Evolutionary conservation across 345 rosid species (phyloP).

Genomic region (Pseudoturritis turrita): DNA sequence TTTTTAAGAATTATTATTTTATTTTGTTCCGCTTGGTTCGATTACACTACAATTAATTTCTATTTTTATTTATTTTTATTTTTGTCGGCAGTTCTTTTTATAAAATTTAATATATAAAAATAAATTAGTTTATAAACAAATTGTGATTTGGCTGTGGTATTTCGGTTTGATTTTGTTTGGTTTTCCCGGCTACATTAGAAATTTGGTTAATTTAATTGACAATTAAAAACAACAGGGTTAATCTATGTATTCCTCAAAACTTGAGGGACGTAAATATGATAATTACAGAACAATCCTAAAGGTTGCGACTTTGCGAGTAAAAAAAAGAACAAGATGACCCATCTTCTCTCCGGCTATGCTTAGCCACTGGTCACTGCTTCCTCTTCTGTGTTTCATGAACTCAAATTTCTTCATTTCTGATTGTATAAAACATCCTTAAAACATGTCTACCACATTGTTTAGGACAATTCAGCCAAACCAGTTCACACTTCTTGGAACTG

Average conservation of each 20-base stretch:
- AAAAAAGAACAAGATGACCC: not conserved
- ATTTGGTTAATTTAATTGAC: not conserved
- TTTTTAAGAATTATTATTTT: too few species aligned
- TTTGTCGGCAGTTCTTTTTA: too few species aligned
- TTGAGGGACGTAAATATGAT: not conserved
- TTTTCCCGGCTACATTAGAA: too few species aligned
- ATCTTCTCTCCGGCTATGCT: not conserved
- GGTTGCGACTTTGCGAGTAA: not conserved
- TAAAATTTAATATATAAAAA: too few species aligned
- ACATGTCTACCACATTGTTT: conserved; percentile 60
- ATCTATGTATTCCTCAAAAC: not conserved
- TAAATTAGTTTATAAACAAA: too few species aligned
- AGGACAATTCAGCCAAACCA: conserved; percentile 53
- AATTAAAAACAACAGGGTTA: not conserved
- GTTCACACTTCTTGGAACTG: conserved; percentile 36
- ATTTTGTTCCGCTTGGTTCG: too few species aligned
- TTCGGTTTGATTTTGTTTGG: too few species aligned
- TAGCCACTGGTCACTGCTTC: not conserved
- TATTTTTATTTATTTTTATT: too few species aligned
- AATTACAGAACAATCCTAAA: too few species aligned
- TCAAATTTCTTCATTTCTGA: not conserved
- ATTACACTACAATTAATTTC: too few species aligned
- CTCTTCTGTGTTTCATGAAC: conserved; percentile 1
- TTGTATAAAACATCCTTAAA: not conserved
- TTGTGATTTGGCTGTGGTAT: too few species aligned